A percentile compares a stretch with the other conserved stretches of the same genome.
Evolutionary conservation across 2,329 filamentous ascomycete species (phyloP).

Genomic region (Paramyrothecium roridum): DNA sequence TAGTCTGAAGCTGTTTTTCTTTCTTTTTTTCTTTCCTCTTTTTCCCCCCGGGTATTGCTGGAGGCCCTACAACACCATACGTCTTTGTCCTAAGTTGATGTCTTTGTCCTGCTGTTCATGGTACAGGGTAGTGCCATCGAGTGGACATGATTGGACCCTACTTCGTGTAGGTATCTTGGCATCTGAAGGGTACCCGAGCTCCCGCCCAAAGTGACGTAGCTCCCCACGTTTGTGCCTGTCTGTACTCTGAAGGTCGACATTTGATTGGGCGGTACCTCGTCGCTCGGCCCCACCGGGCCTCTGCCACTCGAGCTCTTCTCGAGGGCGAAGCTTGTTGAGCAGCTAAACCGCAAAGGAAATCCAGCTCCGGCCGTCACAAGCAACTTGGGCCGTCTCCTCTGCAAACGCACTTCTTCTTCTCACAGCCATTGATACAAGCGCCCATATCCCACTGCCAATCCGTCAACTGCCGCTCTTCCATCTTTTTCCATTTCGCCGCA

Average conservation of each 20-base stretch:
- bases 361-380: neutral
- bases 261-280: neutral
- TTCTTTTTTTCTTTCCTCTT: too few species aligned
- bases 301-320: neutral
- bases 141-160: too few species aligned
- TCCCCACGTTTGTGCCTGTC: neutral
- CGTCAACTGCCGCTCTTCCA: too few species aligned
- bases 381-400: too few species aligned
- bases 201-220: neutral
- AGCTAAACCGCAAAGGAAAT: neutral
- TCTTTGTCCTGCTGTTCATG: too few species aligned
- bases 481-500: neutral
- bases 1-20: too few species aligned
- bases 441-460: neutral
- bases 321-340: neutral
- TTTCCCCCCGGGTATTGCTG: too few species aligned
- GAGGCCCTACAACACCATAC: too few species aligned
- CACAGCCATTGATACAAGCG: neutral
- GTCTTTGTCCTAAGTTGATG: too few species aligned
- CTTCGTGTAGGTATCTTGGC: too few species aligned
- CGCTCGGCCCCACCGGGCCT: neutral
- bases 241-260: neutral
- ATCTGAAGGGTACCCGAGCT: too few species aligned
- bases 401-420: neutral
- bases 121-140: too few species aligned